Percentiles rank a stretch among this genome's conserved stretches.
phyloP scores from a whole-genome alignment of 345 rosid species.

The Moricandia arvensis region DNA sequence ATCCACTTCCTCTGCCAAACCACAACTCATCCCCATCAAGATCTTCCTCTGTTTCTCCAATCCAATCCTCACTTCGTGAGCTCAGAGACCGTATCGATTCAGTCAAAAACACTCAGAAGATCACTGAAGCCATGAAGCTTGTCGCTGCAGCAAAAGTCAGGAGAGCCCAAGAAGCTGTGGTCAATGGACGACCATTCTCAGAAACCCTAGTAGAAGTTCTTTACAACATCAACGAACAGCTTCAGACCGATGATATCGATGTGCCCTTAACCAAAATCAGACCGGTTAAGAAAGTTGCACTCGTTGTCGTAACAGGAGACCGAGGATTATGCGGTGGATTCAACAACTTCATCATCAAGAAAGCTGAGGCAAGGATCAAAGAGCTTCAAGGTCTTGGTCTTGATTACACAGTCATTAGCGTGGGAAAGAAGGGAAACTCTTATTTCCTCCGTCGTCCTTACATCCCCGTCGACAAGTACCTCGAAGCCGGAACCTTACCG shows the following conservation, averaged over 20 bases:
- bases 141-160: slow-evolving; percentile 97
- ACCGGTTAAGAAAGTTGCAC: slow-evolving; percentile 94
- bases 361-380: slow-evolving; percentile 73
- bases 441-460: slow-evolving; percentile 74
- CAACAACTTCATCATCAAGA: slow-evolving; percentile 70
- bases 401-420: slow-evolving; percentile 67
- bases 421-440: slow-evolving; percentile 85
- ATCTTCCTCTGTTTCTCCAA: slow-evolving; percentile 50
- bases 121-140: slow-evolving; percentile 98
- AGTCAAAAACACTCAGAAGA: slow-evolving; percentile 90
- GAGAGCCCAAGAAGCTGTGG: slow-evolving; percentile 97
- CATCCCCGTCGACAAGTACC: slow-evolving; percentile 73
- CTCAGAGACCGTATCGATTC: slow-evolving; percentile 75
- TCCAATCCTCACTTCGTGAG: slow-evolving; percentile 83
- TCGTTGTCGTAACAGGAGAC: slow-evolving; percentile 89
- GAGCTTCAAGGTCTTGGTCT: slow-evolving; percentile 69
- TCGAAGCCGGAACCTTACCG: slow-evolving; percentile 50
- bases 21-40: slow-evolving; percentile 44
- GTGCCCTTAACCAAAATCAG: slow-evolving; percentile 74
- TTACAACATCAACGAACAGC: slow-evolving; percentile 93
- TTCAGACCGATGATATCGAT: slow-evolving; percentile 82
- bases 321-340: slow-evolving; percentile 89
- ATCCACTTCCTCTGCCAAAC: slow-evolving; percentile 58
- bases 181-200: slow-evolving; percentile 84
- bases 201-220: slow-evolving; percentile 91